phyloP scores from a whole-genome alignment of 179 eudicot genomes.

The Vitellaria paradoxa region DNA sequence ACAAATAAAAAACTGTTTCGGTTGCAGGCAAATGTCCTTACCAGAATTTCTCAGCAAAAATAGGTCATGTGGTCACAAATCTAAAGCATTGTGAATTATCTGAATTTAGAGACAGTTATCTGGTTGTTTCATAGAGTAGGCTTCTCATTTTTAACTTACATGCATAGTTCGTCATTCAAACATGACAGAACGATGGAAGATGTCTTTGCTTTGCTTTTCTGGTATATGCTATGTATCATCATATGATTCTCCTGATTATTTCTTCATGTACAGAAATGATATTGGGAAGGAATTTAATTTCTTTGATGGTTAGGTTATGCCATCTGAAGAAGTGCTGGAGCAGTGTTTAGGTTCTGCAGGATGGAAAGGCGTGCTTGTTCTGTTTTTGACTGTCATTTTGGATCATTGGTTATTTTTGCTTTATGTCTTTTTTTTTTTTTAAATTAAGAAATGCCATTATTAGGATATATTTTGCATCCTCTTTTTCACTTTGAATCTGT shows the following conservation, averaged over 20 bases:
- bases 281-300: background rate
- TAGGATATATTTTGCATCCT: no score
- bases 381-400: no score
- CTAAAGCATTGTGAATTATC: slow-evolving; percentile 9
- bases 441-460: no score
- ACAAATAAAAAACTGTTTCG: background rate
- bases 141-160: background rate
- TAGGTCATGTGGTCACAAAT: background rate
- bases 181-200: background rate
- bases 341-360: no score
- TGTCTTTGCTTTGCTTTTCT: background rate
- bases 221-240: background rate
- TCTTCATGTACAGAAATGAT: slow-evolving; percentile 4
- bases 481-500: no score
- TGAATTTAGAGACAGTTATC: background rate
- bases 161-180: slow-evolving; percentile 11
- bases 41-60: background rate
- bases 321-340: no score
- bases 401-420: no score
- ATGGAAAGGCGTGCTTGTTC: no score
- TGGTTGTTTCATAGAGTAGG: background rate
- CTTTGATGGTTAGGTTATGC: no score
- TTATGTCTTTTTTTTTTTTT: no score
- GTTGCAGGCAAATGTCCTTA: no score
- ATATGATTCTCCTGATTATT: background rate